Evolutionary conservation across 306 rosid species (phyloP), one percentile per base, ranked within the genome.

Genomic region (Neltuma alba): DNA sequence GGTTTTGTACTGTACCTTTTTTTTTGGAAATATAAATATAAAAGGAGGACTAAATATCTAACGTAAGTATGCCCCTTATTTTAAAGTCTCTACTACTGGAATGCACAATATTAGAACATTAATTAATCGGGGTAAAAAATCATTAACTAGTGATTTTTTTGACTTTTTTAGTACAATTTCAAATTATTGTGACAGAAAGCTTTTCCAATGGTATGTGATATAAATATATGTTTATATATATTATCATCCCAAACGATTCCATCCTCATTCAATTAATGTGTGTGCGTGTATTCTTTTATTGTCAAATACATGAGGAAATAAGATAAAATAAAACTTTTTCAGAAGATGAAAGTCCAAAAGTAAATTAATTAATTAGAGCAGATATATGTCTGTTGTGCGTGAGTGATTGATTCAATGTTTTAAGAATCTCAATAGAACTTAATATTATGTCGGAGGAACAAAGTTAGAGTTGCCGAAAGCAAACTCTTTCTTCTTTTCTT

Each of bases 381-480:
- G 3, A 36, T 20, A 36, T 34, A 15, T 64, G 12, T 36, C n/a
- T n/a, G n/a, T n/a, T n/a, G n/a, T n/a, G n/a, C n/a, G n/a, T n/a
- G n/a, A n/a, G n/a, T n/a, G n/a, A n/a, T 23, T 11, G 52, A 31
- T 68, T 68, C 73, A 68, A 23, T 38, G 73, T 40, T 6, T n/a
- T 11, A 41, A 45, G 34, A 68, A 68, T 68, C 73, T 40, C n/a
- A 41, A 0, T 1, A 40, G 15, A 47, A 47, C 54, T 16, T 47
- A 47, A 47, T 50, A 20, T 6, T 12, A 14, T 27, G 41, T 54
- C 14, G 13, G 21, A 69, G 55, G 74, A 42, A 69, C 74, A 69
- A 68, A 69, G 37, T 42, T 6, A 42, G 30, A 41, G 25, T 42
- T 25, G n/a, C 73, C 37, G 55, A 69, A 69, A 69, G 74, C 16